Conservation (phyloP, 257 asterid species). For the Gentiana straminea region DNA sequence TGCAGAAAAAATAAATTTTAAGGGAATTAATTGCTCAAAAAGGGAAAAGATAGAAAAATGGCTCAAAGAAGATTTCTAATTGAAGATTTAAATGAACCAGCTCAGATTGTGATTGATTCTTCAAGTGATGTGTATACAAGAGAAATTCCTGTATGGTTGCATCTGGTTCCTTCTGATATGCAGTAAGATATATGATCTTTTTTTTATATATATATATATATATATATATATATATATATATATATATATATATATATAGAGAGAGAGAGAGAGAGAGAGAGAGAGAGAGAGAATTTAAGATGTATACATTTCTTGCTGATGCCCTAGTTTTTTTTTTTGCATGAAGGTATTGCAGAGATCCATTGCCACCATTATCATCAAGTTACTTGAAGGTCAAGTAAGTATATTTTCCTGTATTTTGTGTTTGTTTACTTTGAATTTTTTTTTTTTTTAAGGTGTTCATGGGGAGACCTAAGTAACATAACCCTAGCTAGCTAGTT, state of each 20-base stretch:
- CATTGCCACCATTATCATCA: conserved; percentile 12
- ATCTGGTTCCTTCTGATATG: conserved; percentile 14
- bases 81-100: conserved; percentile 14
- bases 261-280: no score
- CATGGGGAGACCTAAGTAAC: no score
- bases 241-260: no score
- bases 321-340: neutral
- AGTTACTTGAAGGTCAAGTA: conserved; percentile 15
- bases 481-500: neutral
- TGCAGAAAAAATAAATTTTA: no score
- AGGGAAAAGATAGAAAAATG: no score
- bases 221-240: neutral
- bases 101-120: conserved; percentile 2
- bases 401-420: conserved; percentile 1
- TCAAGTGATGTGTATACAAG: neutral
- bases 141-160: conserved; percentile 14
- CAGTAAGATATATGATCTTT: conserved; percentile 14
- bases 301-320: neutral
- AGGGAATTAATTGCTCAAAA: no score
- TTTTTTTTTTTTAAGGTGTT: neutral
- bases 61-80: neutral
- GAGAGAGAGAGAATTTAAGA: no score
- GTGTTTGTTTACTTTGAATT: neutral
- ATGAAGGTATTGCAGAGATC: conserved; percentile 5
- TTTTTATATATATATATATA: neutral